phyloP scores from a whole-genome alignment of 768 basidiomycete species.

The Leucocoprinus birnbaumii region DNA sequence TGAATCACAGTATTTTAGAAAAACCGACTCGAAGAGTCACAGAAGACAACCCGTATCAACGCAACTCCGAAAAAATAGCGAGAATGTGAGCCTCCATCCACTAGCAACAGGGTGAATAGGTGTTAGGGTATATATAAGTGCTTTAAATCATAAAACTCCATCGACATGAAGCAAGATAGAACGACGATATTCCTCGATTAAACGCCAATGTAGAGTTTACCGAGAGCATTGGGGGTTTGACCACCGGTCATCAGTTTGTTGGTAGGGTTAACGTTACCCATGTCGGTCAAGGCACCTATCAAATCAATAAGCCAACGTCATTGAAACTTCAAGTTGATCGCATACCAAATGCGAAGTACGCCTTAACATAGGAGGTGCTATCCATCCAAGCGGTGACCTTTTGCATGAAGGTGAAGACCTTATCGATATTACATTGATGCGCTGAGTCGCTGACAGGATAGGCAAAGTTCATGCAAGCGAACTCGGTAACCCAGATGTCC shows the following conservation, averaged over 20 bases:
- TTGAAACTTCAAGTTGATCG: slow-evolving; percentile 3
- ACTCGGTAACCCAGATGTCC: slow-evolving; percentile 66
- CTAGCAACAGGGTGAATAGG: background rate
- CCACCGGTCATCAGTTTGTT: slow-evolving; percentile 49
- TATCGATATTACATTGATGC: slow-evolving; percentile 31
- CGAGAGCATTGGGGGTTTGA: slow-evolving; percentile 52
- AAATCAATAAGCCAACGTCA: background rate
- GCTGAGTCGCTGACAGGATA: slow-evolving; percentile 31
- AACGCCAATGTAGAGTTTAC: slow-evolving; percentile 40
- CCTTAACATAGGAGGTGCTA: slow-evolving; percentile 32
- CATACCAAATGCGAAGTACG: slow-evolving; percentile 63
- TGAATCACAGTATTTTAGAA: background rate
- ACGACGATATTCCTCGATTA: slow-evolving; percentile 14
- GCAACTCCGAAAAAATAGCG: background rate
- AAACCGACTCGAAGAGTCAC: background rate
- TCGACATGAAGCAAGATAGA: background rate
- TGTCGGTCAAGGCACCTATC: slow-evolving; percentile 51
- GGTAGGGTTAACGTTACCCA: slow-evolving; percentile 51
- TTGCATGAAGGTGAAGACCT: slow-evolving; percentile 49
- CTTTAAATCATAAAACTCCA: background rate
- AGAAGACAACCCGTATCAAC: slow-evolving; percentile 7
- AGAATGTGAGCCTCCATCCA: background rate
- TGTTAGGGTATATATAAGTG: slow-evolving; percentile 4
- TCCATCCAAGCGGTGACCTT: slow-evolving; percentile 45
- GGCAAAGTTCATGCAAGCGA: slow-evolving; percentile 66